phyloP scores from a whole-genome alignment of 345 rosid genomes.

The Salix dunnii region DNA sequence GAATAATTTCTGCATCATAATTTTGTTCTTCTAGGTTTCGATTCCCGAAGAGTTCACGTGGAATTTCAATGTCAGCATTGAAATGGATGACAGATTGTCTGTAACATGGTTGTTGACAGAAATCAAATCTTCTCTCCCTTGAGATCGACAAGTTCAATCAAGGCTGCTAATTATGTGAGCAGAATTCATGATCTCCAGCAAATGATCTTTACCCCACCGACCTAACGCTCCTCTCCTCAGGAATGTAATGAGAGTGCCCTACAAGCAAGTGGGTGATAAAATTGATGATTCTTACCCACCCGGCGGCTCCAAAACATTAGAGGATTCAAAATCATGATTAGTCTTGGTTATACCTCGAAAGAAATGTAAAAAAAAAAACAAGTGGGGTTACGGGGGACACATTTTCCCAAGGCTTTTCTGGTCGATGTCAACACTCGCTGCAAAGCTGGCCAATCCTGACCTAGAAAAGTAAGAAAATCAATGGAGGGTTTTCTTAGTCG shows the following conservation, averaged over 20 bases:
- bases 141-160: background rate
- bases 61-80: background rate
- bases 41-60: background rate
- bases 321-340: conserved; percentile 15
- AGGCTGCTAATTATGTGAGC: background rate
- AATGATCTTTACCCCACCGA: background rate
- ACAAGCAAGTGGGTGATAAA: conserved; percentile 13
- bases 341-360: conserved; percentile 2
- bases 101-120: background rate
- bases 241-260: background rate
- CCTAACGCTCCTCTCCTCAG: background rate
- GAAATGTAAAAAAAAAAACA: background rate
- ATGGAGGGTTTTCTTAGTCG: background rate
- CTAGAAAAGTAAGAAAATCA: background rate
- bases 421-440: background rate
- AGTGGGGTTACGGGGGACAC: background rate
- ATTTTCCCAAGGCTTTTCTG: background rate
- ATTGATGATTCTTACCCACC: conserved; percentile 14
- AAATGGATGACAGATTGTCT: background rate
- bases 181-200: background rate
- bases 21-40: background rate
- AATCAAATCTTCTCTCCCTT: background rate
- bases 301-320: background rate
- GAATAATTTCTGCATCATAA: background rate
- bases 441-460: background rate